Conservation (phyloP, 345 rosid genomes). For the Cochlearia excelsa region DNA sequence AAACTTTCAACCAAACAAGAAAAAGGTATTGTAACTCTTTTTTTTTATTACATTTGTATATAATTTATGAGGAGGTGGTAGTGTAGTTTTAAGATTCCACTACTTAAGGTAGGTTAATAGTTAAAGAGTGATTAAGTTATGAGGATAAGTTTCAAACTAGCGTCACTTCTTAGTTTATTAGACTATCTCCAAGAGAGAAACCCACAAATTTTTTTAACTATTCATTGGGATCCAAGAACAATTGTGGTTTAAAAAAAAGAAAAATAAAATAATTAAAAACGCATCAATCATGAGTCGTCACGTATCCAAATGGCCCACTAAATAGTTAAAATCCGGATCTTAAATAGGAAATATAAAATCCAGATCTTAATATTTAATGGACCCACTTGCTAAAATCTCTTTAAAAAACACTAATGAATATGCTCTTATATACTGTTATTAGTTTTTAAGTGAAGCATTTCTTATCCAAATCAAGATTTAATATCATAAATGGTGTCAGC, state of each 20-base stretch:
- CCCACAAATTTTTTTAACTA: too few relatives aligned
- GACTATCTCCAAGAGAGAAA: too few relatives aligned
- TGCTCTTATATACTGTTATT: neutral
- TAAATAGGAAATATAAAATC: too few relatives aligned
- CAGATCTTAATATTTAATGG: too few relatives aligned
- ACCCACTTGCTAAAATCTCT: too few relatives aligned
- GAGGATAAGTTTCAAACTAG: conserved; percentile 19
- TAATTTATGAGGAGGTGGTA: neutral
- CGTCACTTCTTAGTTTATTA: neutral
- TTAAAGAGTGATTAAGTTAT: neutral
- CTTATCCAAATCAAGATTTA: conserved; percentile 15
- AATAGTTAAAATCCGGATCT: too few relatives aligned
- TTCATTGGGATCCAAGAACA: too few relatives aligned
- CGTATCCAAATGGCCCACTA: too few relatives aligned
- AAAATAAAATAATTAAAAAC: too few relatives aligned
- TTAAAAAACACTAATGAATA: too few relatives aligned
- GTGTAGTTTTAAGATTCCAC: conserved; percentile 30
- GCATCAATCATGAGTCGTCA: too few relatives aligned
- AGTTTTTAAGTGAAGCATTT: neutral
- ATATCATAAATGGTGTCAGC: conserved; percentile 11
- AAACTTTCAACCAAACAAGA: conserved; percentile 4
- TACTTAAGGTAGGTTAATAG: neutral
- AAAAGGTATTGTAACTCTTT: neutral
- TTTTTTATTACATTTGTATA: conserved; percentile 1
- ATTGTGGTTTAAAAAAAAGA: too few relatives aligned